Percentiles rank a stretch among this genome's conserved stretches.
phyloP scores from a whole-genome alignment of 2,329 filamentous ascomycete genomes.

The Alternaria triticina region DNA sequence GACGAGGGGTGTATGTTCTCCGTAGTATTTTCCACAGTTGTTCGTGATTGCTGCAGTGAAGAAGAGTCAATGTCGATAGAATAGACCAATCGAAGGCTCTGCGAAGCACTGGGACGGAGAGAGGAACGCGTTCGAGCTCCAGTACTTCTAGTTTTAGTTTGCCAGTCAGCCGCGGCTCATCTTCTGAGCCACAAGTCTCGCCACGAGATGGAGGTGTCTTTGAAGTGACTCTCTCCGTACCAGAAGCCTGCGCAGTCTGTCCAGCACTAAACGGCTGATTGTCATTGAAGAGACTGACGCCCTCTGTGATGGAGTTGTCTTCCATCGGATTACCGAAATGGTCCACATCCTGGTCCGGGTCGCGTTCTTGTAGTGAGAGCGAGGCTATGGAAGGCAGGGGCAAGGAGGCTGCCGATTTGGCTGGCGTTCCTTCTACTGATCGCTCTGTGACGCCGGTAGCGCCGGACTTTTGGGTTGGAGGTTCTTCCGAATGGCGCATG shows the following conservation, averaged over 20 bases:
- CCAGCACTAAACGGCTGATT: constrained; percentile 19
- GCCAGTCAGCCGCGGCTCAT: constrained; percentile 56
- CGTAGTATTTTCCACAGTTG: constrained; percentile 76
- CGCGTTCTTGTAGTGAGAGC: constrained; percentile 35
- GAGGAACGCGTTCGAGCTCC: constrained; percentile 74
- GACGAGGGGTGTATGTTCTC: constrained; percentile 55
- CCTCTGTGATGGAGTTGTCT: constrained; percentile 32
- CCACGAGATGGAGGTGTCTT: constrained; percentile 5
- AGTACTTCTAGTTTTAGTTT: constrained; percentile 73
- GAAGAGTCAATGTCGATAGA: constrained; percentile 73
- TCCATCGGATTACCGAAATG: constrained; percentile 35
- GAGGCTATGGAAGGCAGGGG: constrained; percentile 25
- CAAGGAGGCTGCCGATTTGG: constrained; percentile 23
- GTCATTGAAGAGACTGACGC: constrained; percentile 30
- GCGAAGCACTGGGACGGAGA: constrained; percentile 75
- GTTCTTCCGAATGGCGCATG: constrained; percentile 50
- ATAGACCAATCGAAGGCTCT: constrained; percentile 76
- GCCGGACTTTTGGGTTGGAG: constrained; percentile 11
- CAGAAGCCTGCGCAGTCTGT: constrained; percentile 11
- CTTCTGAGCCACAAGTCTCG: neutral
- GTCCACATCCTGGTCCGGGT: constrained; percentile 36
- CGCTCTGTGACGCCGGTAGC: constrained; percentile 20
- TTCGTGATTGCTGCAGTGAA: constrained; percentile 76
- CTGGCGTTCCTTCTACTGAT: constrained; percentile 19
- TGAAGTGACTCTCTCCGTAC: constrained; percentile 1